Evolutionary conservation across 2,329 filamentous ascomycete genomes (phyloP), one percentile per base, ranked within the genome.

Genomic region (Xylariaceae sp.): DNA sequence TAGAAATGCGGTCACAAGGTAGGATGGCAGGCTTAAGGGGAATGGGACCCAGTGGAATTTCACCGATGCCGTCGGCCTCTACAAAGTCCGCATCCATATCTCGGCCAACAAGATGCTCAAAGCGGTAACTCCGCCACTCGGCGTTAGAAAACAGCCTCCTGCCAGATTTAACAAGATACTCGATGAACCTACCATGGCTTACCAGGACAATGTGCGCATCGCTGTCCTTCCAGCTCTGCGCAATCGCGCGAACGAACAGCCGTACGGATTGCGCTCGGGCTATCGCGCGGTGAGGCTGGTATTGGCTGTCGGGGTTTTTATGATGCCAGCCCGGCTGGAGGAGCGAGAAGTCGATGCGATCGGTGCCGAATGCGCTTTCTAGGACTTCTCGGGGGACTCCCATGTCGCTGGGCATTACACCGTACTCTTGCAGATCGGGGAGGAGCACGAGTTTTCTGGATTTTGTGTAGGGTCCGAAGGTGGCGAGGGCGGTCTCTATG

Each of bases 401-500:
- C 12, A 7, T 43, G 18, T 48, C 21, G 12, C 12, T 15, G 1
- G 12, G 21, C 12, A 10, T 15, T 3, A 0, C 0, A 10, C 29
- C 29, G 1, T 1, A 1, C 13, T 54, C 51, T 29, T 49, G 52
- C 5, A 55, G 9, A 5, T 46, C 40, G 2, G 55, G 44, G 0
- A 52, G 8, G 4, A 57, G 44, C 3, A 47, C 10, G 9, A 55
- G 42, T 12, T 22, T 13, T 3, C 36, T 51, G 3, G 22, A 18
- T 7, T 37, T 8, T 1, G 34, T 43, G 22, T 49, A 49, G 1
- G n/a, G 21, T 7, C 26, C 10, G 22, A 57, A 57, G 2, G 36
- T 16, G 8, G 7, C 16, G 16, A 54, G 45, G 2, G 51, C 55
- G 3, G 55, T 57, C 43, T 54, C 40, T 8, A 57, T 55, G 12